Conservation (phyloP, 1,284 basidiomycete species). For the Trichosporon sp. region DNA sequence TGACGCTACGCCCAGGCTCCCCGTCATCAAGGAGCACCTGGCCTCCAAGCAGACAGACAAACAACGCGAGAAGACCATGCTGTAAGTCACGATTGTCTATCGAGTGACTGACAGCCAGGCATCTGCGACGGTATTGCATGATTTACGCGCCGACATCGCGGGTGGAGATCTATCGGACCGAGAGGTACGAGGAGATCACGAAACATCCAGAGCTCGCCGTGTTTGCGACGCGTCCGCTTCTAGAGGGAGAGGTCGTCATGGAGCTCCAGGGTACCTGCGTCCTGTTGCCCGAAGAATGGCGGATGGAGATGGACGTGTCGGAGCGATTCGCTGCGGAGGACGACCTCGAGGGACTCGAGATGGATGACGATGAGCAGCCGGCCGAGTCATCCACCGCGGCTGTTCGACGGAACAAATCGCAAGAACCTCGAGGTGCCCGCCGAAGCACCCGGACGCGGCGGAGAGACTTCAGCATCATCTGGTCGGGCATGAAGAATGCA, state of each 20-base stretch:
- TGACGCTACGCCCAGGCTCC: slow-evolving; percentile 12
- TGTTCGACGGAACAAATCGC: slow-evolving; percentile 9
- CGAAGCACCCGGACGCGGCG: slow-evolving; percentile 38
- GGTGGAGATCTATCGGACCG: slow-evolving; percentile 44
- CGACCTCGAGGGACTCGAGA: slow-evolving; percentile 3
- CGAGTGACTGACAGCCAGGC: slow-evolving; percentile 21
- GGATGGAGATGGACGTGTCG: slow-evolving; percentile 30
- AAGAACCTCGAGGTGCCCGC: slow-evolving; percentile 5
- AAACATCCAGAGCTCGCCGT: slow-evolving; percentile 46
- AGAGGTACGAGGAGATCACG: slow-evolving; percentile 40
- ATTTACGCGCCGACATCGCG: slow-evolving; percentile 38
- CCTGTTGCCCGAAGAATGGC: slow-evolving; percentile 40
- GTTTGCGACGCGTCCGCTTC: slow-evolving; percentile 37
- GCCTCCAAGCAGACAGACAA: slow-evolving; percentile 29
- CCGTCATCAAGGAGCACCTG: slow-evolving; percentile 36
- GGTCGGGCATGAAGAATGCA: slow-evolving; percentile 38
- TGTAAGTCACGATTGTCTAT: background rate
- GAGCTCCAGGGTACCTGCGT: slow-evolving; percentile 45
- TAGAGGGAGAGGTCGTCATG: slow-evolving; percentile 27
- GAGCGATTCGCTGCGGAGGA: slow-evolving; percentile 7
- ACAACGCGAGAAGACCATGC: slow-evolving; percentile 22
- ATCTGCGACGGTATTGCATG: slow-evolving; percentile 42
- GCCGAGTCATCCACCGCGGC: background rate
- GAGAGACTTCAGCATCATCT: slow-evolving; percentile 48
- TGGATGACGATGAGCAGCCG: slow-evolving; percentile 6